These are phyloP conservation scores for Blastobotrys proliferans DNA, from an alignment of 1,139 yeast species.

Conservation along the genomic window DNA sequence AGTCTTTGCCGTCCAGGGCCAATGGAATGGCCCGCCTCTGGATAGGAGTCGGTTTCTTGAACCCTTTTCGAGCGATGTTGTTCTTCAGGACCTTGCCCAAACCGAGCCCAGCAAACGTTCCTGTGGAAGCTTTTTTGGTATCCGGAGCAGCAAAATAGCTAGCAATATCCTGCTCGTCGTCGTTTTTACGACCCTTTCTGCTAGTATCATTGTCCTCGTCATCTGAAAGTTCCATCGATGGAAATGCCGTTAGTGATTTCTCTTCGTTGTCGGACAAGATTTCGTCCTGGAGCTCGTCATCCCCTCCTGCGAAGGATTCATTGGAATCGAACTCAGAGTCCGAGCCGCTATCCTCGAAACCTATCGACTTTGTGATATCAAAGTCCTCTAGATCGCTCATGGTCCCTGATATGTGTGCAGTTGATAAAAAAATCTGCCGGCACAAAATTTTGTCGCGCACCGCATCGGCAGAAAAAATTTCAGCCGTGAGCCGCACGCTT, in stretches of 20 bases:
- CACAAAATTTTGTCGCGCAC: background rate
- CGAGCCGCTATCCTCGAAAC: background rate
- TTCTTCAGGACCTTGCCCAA: constrained; percentile 64
- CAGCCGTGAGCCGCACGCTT: too few relatives aligned
- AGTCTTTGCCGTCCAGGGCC: constrained; percentile 82
- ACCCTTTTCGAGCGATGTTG: constrained; percentile 81
- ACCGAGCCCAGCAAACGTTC: constrained; percentile 88
- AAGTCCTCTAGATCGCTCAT: constrained; percentile 9
- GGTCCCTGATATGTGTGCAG: too few relatives aligned
- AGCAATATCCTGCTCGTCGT: constrained; percentile 48
- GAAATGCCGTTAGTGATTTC: constrained; percentile 42
- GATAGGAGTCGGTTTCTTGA: constrained; percentile 94
- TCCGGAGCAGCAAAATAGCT: constrained; percentile 50
- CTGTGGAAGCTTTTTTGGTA: constrained; percentile 54
- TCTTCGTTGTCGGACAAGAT: constrained; percentile 50
- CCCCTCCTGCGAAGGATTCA: constrained; percentile 2
- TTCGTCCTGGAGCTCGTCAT: constrained; percentile 51
- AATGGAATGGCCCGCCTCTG: constrained; percentile 94
- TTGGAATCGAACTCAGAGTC: constrained; percentile 1
- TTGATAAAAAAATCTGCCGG: too few relatives aligned
- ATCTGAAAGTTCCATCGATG: constrained; percentile 64
- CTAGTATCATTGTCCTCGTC: constrained; percentile 49
- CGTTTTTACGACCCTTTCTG: too few relatives aligned
- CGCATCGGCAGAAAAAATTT: too few relatives aligned
- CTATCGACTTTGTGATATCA: constrained; percentile 9